Base-by-base conservation (phyloP, 495 filamentous ascomycete genomes). In the Aspergillus carlsbadensis region DNA sequence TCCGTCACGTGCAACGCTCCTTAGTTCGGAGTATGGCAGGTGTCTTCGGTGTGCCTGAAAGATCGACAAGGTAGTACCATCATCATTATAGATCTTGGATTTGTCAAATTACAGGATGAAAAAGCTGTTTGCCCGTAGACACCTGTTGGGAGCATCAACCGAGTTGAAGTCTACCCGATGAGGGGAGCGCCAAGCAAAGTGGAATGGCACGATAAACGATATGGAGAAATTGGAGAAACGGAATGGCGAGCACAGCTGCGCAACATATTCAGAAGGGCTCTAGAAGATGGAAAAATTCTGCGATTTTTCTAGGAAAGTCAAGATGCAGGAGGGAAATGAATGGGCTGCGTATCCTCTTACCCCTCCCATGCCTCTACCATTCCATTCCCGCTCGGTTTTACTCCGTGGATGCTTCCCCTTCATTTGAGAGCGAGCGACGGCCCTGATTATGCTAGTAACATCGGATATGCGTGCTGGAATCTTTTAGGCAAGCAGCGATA, bases 1-100 rank as follows among this genome's bases (percentile, higher is more conserved):
- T 15, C n/a, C 48, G 43, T 55, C 58, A 60, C 58, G 52, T 60
- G 58, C 34, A 2, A 10, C 26, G 18, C 6, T 7, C 17, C 21
- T 13, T 20, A 15, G 6, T 5, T 24, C 11, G 22, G 20, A 17
- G 31, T 7, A 10, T 11, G 52, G 6, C 4, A 26, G 6, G 18
- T 34, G 14, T 36, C 41, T 18, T 40, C 39, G n/a, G 36, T n/a
- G 46, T 14, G 13, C 15, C 15, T 8, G 13, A 21, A 50, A 15
- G 34, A 39, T 50, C 34, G 31, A 33, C 46, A 39, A 6, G 8
- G 10, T 37, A 34, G 26, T 18, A 10, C 10, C 26, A 4, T 8
- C 8, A 29, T 29, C 26, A 29, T 29, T 29, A 7, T 47, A 34
- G 1, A 14, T n/a, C 13, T 17, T 33, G n/a, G 1, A 17, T n/a